Evolutionary conservation across 192 early-diverging fungal species (phyloP).

Genomic region (Coemansia sp.): DNA sequence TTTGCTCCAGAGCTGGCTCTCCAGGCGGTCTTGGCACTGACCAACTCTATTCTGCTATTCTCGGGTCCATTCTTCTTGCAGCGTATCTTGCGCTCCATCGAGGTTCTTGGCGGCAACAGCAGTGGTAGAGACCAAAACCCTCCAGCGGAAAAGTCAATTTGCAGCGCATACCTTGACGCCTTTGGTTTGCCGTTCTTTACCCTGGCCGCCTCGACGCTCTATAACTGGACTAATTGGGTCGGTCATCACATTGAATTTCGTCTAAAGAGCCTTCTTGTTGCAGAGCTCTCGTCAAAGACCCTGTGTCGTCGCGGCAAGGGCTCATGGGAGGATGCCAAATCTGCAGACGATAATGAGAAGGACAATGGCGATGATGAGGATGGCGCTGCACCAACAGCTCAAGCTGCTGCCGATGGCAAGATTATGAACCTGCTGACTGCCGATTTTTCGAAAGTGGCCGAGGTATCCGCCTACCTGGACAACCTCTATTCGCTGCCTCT

Average conservation of each 20-base stretch:
- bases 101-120: conserved; percentile 31
- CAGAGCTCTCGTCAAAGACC: conserved; percentile 71
- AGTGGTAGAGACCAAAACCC: neutral
- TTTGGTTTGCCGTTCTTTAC: conserved; percentile 63
- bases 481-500: conserved; percentile 66
- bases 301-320: conserved; percentile 63
- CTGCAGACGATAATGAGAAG: conserved; percentile 15
- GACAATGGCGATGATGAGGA: conserved; percentile 22
- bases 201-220: conserved; percentile 33
- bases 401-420: conserved; percentile 61
- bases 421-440: conserved; percentile 76
- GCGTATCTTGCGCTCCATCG: conserved; percentile 61
- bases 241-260: conserved; percentile 69
- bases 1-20: conserved; percentile 48
- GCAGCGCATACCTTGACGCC: conserved; percentile 62
- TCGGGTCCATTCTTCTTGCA: conserved; percentile 64
- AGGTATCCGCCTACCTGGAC: conserved; percentile 61
- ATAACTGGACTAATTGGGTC: conserved; percentile 64
- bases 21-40: conserved; percentile 50
- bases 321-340: conserved; percentile 54
- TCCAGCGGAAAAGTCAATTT: neutral
- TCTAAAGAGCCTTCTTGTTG: conserved; percentile 62
- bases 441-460: conserved; percentile 67
- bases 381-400: conserved; percentile 29
- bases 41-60: conserved; percentile 38